Conservation (phyloP, 2,329 filamentous ascomycete genomes). For the Colletotrichum aenigma region DNA sequence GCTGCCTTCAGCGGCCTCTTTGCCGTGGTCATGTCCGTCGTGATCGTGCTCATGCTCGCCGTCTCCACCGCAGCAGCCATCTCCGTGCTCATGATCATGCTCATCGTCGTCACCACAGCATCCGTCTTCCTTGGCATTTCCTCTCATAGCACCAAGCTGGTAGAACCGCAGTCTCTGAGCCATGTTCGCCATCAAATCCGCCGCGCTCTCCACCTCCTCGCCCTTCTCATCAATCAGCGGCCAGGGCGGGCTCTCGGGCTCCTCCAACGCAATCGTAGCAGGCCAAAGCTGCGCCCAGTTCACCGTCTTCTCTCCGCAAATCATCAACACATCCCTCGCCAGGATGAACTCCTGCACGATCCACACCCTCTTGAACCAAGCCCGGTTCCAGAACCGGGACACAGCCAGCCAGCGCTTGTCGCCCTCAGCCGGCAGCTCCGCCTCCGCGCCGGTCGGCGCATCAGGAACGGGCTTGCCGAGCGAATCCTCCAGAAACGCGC, state of each 20-base stretch:
- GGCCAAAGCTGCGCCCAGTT: conserved; percentile 14
- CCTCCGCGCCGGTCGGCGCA: not conserved
- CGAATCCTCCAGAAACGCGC: conserved; percentile 1
- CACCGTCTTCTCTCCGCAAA: conserved; percentile 25
- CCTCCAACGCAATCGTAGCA: conserved; percentile 11
- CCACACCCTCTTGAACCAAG: conserved; percentile 32
- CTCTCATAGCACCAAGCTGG: conserved; percentile 16
- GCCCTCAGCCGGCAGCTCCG: conserved; percentile 1
- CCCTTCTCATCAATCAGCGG: conserved; percentile 6
- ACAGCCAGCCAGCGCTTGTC: conserved; percentile 9
- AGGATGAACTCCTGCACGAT: conserved; percentile 31
- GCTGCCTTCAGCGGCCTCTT: not conserved
- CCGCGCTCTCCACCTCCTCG: conserved; percentile 9
- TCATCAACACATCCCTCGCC: conserved; percentile 21
- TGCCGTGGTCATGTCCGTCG: not conserved
- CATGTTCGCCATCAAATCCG: conserved; percentile 18
- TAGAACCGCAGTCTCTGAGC: conserved; percentile 14
- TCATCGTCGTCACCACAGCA: not conserved
- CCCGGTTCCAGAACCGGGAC: conserved; percentile 18
- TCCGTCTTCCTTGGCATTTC: not conserved
- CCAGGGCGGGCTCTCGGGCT: conserved; percentile 17
- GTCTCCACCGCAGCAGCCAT: not conserved
- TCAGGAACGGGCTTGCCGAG: not conserved
- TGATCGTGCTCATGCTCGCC: not conserved
- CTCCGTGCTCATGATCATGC: conserved; percentile 2